Evolutionary conservation across 2,329 filamentous ascomycete species (phyloP).

Genomic region (Clonostachys solani): DNA sequence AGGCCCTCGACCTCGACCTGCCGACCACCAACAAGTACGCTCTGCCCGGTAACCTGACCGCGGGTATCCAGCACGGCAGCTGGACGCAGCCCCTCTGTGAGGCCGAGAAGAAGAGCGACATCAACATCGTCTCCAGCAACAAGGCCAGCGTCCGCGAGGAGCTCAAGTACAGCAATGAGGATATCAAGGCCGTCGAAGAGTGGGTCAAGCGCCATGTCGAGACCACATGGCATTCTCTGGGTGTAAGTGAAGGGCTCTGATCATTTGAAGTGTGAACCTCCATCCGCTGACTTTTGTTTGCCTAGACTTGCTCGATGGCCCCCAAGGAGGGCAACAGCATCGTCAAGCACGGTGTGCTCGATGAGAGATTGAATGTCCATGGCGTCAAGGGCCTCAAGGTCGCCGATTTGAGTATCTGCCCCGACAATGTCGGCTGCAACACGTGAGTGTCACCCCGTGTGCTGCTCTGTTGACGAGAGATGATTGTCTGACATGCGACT

Average conservation of each 20-base stretch:
- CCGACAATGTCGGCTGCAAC: conserved; percentile 72
- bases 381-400: conserved; percentile 76
- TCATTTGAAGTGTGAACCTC: background rate
- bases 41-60: conserved; percentile 65
- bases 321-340: conserved; percentile 73
- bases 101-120: conserved; percentile 41
- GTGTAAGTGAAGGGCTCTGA: conserved; percentile 27
- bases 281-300: background rate
- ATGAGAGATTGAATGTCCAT: conserved; percentile 74
- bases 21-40: conserved; percentile 73
- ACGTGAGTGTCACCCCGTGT: conserved; percentile 35
- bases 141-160: conserved; percentile 55
- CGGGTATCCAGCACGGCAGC: conserved; percentile 69
- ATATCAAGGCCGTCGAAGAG: conserved; percentile 65
- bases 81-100: conserved; percentile 60
- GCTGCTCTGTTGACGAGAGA: conserved; percentile 9
- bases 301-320: conserved; percentile 68
- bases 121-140: conserved; percentile 57
- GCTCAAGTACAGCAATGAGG: conserved; percentile 59
- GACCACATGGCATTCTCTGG: conserved; percentile 66
- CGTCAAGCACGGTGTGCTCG: conserved; percentile 74
- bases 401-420: conserved; percentile 71
- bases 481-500: conserved; percentile 4
- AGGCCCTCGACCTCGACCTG: conserved; percentile 69
- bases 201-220: conserved; percentile 70